Evolutionary conservation across 306 rosid genomes (phyloP), one percentile per base, ranked within the genome.

Genomic region (Cucurbita argyrosperma): DNA sequence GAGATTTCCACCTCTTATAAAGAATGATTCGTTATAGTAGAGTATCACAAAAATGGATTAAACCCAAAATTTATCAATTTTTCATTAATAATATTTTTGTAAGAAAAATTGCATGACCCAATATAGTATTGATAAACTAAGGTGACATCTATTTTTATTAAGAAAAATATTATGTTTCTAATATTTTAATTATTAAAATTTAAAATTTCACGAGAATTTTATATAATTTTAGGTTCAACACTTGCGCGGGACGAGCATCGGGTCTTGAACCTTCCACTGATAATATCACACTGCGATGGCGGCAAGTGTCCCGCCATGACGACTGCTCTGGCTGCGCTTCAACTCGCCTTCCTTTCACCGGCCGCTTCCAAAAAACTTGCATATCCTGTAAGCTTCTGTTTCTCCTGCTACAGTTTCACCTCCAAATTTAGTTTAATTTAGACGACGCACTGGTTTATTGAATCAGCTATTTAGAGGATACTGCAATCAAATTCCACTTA

Each of bases 311-410:
- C 54, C 5, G 43, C 72, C 49, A 68, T 68, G 74, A 0, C 57
- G 21, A 47, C 57, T 46, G 43, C 74, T 47, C 6, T 46, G 21
- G 55, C 72, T 43, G 74, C 57, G 57, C 57, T 68, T 23, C 57
- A 47, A 68, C 49, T 68, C 74, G 15, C 56, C 57, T 47, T 68
- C 74, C 57, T 68, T 23, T 68, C 57, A 10, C 56, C 74, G 4
- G 43, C 18, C 23, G 57, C 57, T 68, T 68, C 74, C 43, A 68
- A 68, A 14, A 46, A 68, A 37, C 0, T 23, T 23, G 11, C 74
- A 46, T 68, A 6, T 7, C 43, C 74, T 11, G 74, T 68, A 46
- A 66, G 72, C 5, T 65, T 40, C 16, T 42, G 4, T 5, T 62
- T 15, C 47, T 62, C 47, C 19, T 63, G 23, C 69, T 39, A 4